These are phyloP conservation scores for Achaetomiella virescens DNA, from an alignment of 495 filamentous ascomycete species.

Conservation along the genomic window DNA sequence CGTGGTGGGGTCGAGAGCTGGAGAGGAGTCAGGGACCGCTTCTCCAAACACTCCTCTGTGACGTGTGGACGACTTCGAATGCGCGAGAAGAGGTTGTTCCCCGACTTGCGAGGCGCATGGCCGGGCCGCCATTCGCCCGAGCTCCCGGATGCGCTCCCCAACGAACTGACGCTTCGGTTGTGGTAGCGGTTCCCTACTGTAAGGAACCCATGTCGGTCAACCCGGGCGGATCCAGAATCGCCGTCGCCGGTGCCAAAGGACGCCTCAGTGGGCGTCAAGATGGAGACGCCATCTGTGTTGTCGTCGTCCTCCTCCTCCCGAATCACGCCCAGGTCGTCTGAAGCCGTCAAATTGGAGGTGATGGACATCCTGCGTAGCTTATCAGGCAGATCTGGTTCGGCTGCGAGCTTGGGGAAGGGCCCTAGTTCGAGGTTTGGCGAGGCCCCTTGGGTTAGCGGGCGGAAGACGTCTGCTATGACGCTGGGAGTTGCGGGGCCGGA, in stretches of 20 bases:
- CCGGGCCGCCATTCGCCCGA: constrained; percentile 15
- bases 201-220: background rate
- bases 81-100: constrained; percentile 11
- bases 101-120: constrained; percentile 1
- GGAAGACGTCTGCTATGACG: constrained; percentile 12
- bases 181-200: background rate
- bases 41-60: constrained; percentile 17
- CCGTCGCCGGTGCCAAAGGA: background rate
- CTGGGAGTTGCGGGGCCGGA: constrained; percentile 10
- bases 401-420: background rate
- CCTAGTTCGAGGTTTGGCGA: constrained; percentile 13
- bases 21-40: constrained; percentile 17
- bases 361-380: constrained; percentile 3
- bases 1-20: constrained; percentile 6
- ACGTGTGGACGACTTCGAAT: constrained; percentile 1
- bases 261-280: constrained; percentile 11
- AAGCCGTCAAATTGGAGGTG: background rate
- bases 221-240: background rate
- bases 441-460: constrained; percentile 2
- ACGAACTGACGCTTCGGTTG: constrained; percentile 10
- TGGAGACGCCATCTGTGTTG: constrained; percentile 14
- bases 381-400: background rate
- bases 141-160: constrained; percentile 1
- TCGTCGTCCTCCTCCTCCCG: constrained; percentile 12
- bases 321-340: constrained; percentile 14